These are phyloP conservation scores for Vitis hybrid DNA, from an alignment of 177 flowering plant genomes.

Conservation along the genomic window DNA sequence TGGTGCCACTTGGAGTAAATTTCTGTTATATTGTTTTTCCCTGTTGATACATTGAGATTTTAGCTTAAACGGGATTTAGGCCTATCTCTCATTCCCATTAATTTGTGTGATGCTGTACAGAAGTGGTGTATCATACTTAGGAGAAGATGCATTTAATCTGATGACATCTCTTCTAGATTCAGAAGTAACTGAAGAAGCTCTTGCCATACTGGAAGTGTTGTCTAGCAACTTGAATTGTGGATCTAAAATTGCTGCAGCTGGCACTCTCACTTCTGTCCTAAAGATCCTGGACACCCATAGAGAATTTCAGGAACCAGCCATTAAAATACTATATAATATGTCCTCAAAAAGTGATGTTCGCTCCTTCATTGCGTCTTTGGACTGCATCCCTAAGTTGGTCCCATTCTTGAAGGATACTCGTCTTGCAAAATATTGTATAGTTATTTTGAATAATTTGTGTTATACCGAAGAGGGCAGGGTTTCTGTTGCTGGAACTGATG, in stretches of 20 bases:
- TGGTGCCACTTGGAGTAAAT: not conserved
- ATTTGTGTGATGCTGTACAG: slow-evolving; percentile 34
- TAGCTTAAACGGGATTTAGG: not conserved
- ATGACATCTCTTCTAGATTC: slow-evolving; percentile 51
- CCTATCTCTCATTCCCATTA: not conserved
- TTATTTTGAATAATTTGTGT: slow-evolving; percentile 49
- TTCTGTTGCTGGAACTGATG: slow-evolving; percentile 52
- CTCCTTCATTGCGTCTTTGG: slow-evolving; percentile 29
- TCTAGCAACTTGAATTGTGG: slow-evolving; percentile 34
- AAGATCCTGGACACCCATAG: slow-evolving; percentile 40
- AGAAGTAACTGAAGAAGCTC: slow-evolving; percentile 46
- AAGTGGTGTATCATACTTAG: slow-evolving; percentile 24
- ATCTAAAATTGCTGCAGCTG: slow-evolving; percentile 41
- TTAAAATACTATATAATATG: slow-evolving; percentile 44
- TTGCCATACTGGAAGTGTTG: slow-evolving; percentile 46
- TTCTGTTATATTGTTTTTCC: not conserved
- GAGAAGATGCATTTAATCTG: slow-evolving; percentile 42
- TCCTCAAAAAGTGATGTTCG: slow-evolving; percentile 35
- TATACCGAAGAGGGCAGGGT: slow-evolving; percentile 42
- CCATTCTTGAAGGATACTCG: slow-evolving; percentile 38
- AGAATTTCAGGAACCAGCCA: slow-evolving; percentile 37
- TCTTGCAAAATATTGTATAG: slow-evolving; percentile 40
- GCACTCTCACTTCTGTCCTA: slow-evolving; percentile 45
- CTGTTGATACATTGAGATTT: not conserved
- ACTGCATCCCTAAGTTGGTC: slow-evolving; percentile 49